Evolutionary conservation across 129 eudicot species (phyloP).

Genomic region (Heracleum sosnowskyi): DNA sequence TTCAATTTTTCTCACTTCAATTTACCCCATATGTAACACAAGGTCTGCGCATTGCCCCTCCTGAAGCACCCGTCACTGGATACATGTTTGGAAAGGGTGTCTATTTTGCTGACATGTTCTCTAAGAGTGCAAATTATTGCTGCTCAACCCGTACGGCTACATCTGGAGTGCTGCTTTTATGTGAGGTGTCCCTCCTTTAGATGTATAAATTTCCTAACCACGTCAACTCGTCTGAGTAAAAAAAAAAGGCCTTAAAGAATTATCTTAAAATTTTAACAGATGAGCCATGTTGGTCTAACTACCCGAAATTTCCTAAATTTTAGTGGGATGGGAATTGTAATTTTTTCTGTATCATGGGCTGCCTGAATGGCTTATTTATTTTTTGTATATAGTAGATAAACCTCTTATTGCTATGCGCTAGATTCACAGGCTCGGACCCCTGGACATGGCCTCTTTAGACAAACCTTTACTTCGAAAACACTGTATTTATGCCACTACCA

Average conservation of each 20-base stretch:
- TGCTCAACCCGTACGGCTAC: constrained; percentile 35
- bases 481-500: background rate
- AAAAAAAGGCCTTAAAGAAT: background rate
- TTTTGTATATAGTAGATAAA: background rate
- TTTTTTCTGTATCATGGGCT: background rate
- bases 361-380: background rate
- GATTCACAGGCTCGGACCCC: no score
- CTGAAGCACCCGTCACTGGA: constrained; percentile 93
- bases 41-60: constrained; percentile 99
- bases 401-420: background rate
- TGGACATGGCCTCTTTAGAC: background rate
- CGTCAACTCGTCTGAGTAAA: background rate
- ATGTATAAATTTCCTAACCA: background rate
- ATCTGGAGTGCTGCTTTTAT: constrained; percentile 79
- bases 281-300: background rate
- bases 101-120: constrained; percentile 99
- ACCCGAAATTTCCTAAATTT: background rate
- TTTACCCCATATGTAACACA: constrained; percentile 1
- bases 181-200: constrained; percentile 61
- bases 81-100: constrained; percentile 99
- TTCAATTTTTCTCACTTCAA: constrained; percentile 16
- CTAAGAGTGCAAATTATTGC: constrained; percentile 97
- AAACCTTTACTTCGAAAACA: background rate
- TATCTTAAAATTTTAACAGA: background rate
- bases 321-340: no score